Base-by-base conservation (phyloP, 2,329 filamentous ascomycete genomes). In the Talaromyces rugulosus region DNA sequence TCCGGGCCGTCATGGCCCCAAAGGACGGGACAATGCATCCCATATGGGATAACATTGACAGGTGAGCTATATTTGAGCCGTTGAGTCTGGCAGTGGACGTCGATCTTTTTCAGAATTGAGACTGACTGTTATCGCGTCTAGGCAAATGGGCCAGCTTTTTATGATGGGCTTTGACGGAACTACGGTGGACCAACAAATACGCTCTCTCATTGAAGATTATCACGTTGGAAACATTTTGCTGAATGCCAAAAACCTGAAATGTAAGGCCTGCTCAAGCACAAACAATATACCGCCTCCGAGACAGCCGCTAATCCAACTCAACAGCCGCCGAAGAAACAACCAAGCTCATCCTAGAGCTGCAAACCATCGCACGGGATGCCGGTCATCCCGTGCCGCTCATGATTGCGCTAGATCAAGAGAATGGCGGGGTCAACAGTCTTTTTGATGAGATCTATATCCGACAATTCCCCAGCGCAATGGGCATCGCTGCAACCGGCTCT, bases 381-480 rank as follows among this genome's bases (percentile, higher is more conserved):
- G 94, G 94, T 23, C 94, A 98, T 75, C 89, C 90, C 3, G 89
- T 94, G 2, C 95, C 95, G 2, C 80, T 99, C 18, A 82, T 96
- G 60, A 97, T 99, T 69, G 93, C 90, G 44, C 81, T 98, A 42
- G 95, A 98, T 72, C 95, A 99, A 74, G 95, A 99, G 75, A 98
- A 99, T 86, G 95, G 95, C 66, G 93, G 94, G 3, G 94, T 97
- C 74, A 98, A 97, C 79, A 96, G 92, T 77, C 84, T 98, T 2
- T 97, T 96, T 71, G 94, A 98, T 74, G 92, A 96, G 69, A 91
- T 95, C 71, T 95, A 93, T 73, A 94, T 98, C 68, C 92, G 92
- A 67, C 95, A 98, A 74, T 99, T 96, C 68, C 95, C 95, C 8
- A 96, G 93, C 71, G 91, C 94, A 65, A 98, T 99, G 94, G 94